These are phyloP conservation scores for Neopestalotiopsis rosae DNA, from an alignment of 2,329 filamentous ascomycete genomes.

Conservation along the genomic window DNA sequence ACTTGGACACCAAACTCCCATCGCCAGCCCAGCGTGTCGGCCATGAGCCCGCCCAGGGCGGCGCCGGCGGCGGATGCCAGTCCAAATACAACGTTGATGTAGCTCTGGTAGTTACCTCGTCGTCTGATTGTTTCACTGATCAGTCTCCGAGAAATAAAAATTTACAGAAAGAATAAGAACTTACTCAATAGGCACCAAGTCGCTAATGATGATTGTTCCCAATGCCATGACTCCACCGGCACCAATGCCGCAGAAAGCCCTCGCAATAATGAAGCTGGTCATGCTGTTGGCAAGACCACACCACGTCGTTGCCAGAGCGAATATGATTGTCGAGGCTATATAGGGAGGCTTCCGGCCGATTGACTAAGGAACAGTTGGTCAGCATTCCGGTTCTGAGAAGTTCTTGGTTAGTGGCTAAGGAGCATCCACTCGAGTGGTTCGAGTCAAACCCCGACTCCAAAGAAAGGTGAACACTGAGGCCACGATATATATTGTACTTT, in stretches of 20 bases:
- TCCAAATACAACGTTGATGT: conserved; percentile 71
- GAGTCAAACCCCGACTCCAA: too few relatives aligned
- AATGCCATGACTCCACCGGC: conserved; percentile 74
- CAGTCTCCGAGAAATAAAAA: neutral
- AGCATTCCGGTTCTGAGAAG: neutral
- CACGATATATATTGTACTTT: neutral
- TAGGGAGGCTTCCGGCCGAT: conserved; percentile 73
- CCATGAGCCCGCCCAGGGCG: conserved; percentile 72
- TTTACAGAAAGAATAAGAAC: conserved; percentile 26
- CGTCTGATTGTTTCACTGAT: conserved; percentile 34
- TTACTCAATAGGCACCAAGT: conserved; percentile 75
- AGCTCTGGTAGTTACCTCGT: conserved; percentile 75
- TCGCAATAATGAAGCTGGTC: conserved; percentile 71
- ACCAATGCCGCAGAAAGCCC: conserved; percentile 74
- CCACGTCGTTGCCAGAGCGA: conserved; percentile 69
- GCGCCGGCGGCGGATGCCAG: conserved; percentile 65
- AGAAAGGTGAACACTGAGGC: too few relatives aligned
- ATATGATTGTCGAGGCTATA: conserved; percentile 66
- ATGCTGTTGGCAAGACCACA: conserved; percentile 73
- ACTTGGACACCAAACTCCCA: conserved; percentile 73
- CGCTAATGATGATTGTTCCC: conserved; percentile 73
- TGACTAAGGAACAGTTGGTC: conserved; percentile 38
- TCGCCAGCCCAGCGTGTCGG: conserved; percentile 74
- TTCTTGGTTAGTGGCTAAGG: neutral
- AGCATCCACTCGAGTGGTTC: too few relatives aligned